These are phyloP conservation scores for Waltergamsia citrina DNA, from an alignment of 2,329 filamentous ascomycete genomes.

Conservation along the genomic window DNA sequence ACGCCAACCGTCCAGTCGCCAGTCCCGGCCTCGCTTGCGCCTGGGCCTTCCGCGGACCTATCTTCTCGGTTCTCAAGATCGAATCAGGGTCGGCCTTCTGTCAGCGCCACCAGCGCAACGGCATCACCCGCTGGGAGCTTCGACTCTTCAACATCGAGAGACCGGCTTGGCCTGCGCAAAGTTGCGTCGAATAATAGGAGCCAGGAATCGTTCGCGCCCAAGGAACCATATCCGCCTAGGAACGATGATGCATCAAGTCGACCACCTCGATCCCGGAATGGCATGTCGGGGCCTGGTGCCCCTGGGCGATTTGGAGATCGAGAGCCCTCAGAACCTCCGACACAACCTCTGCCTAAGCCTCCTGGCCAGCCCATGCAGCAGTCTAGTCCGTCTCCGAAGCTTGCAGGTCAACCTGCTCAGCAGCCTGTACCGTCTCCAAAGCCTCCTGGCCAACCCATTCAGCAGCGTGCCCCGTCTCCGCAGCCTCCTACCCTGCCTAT, in stretches of 20 bases:
- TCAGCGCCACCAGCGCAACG: slow-evolving; percentile 27
- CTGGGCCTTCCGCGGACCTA: slow-evolving; percentile 1
- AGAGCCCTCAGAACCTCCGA: slow-evolving; percentile 9
- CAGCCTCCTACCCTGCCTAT: too few relatives aligned
- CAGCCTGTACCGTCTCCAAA: too few relatives aligned
- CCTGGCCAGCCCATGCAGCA: slow-evolving; percentile 13
- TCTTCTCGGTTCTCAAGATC: not conserved
- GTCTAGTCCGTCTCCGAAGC: slow-evolving; percentile 5
- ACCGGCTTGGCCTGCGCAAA: slow-evolving; percentile 32
- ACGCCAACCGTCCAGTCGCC: slow-evolving; percentile 4
- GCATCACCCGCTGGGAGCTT: slow-evolving; percentile 42
- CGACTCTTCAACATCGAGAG: slow-evolving; percentile 33
- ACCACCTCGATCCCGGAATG: slow-evolving; percentile 44
- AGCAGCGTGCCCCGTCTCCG: too few relatives aligned
- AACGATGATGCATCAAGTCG: slow-evolving; percentile 43
- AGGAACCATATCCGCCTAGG: too few relatives aligned
- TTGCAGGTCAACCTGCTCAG: too few relatives aligned
- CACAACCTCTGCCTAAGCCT: slow-evolving; percentile 13
- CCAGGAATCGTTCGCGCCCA: slow-evolving; percentile 49
- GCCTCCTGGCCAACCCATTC: too few relatives aligned
- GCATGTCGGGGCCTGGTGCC: slow-evolving; percentile 27
- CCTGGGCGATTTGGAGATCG: slow-evolving; percentile 27
- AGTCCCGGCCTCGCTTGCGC: slow-evolving; percentile 9
- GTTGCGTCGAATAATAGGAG: slow-evolving; percentile 43
- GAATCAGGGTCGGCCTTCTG: slow-evolving; percentile 18